Conservation (phyloP, 768 basidiomycete genomes). For the Calocybe indica region DNA sequence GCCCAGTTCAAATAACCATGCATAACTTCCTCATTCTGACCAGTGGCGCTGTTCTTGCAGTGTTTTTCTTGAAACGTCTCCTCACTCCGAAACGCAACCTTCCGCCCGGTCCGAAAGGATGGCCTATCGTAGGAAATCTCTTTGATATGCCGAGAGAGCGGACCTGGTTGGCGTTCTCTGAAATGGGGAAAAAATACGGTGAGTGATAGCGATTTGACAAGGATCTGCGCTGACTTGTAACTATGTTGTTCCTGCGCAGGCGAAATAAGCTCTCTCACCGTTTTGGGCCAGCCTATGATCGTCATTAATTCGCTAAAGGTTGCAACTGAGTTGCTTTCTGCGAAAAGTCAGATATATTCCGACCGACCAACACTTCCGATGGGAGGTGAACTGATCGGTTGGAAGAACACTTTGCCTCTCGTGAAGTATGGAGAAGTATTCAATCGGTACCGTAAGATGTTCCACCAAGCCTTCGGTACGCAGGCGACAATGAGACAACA, state of each 20-base stretch:
- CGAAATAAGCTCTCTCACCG: neutral
- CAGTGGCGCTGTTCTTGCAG: no score
- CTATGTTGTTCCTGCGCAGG: no score
- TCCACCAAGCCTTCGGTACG: conserved; percentile 6
- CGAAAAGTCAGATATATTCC: conserved; percentile 47
- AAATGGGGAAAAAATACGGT: conserved; percentile 34
- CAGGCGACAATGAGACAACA: neutral
- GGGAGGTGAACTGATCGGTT: conserved; percentile 27
- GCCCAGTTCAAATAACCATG: no score
- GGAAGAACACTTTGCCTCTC: conserved; percentile 7
- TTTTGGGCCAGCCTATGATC: conserved; percentile 40
- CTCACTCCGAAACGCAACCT: conserved; percentile 6
- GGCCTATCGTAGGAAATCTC: conserved; percentile 36
- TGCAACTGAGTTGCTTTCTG: conserved; percentile 46
- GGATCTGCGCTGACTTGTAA: no score
- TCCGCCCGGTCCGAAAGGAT: conserved; percentile 36
- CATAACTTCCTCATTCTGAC: no score
- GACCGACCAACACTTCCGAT: conserved; percentile 35
- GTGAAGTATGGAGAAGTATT: conserved; percentile 9
- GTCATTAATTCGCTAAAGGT: conserved; percentile 34
- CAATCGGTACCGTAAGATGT: conserved; percentile 8
- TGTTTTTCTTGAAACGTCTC: no score
- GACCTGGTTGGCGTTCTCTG: conserved; percentile 30
- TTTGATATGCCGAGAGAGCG: conserved; percentile 29
- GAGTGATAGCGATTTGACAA: neutral